Percentiles rank a stretch among this genome's conserved stretches.
These are phyloP conservation scores for Lentinula detonsa DNA, from an alignment of 768 basidiomycete species.

Conservation along the genomic window DNA sequence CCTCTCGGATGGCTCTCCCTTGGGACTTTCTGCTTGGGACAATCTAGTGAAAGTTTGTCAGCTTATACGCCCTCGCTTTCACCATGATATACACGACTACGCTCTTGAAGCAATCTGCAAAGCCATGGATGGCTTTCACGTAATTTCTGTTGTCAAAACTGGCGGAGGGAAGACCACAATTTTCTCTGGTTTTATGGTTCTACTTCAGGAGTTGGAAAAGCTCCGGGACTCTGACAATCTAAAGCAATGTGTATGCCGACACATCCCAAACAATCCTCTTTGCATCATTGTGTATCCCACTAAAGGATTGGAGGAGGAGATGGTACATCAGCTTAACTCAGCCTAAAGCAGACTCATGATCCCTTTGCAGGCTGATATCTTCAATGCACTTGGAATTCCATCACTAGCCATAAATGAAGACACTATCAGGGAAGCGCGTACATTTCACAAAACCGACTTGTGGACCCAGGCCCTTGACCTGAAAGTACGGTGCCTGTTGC, in stretches of 20 bases:
- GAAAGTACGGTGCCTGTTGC: not conserved
- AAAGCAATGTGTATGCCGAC: not conserved
- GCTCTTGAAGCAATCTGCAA: constrained; percentile 17
- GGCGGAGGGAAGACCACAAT: constrained; percentile 17
- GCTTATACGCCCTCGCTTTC: not conserved
- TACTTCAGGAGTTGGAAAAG: constrained; percentile 10
- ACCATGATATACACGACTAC: constrained; percentile 16
- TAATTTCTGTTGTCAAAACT: constrained; percentile 13
- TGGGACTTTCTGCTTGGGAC: not conserved
- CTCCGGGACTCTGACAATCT: constrained; percentile 9
- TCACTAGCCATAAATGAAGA: not conserved
- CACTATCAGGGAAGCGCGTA: not conserved
- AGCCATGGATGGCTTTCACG: constrained; percentile 11
- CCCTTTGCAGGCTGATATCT: not conserved
- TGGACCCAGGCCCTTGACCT: not conserved
- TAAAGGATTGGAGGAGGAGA: constrained; percentile 15
- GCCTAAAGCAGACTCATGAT: not conserved
- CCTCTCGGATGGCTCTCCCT: not conserved
- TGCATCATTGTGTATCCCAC: constrained; percentile 17
- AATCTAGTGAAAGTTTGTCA: not conserved
- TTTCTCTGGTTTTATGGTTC: constrained; percentile 14
- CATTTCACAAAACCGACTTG: not conserved
- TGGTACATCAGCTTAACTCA: constrained; percentile 10
- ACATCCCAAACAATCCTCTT: constrained; percentile 13
- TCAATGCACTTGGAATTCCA: not conserved